A percentile compares a stretch with the other conserved stretches of the same genome.
Evolutionary conservation across 1,284 basidiomycete genomes (phyloP).

Genomic region (Cryptococcus neoformans): DNA sequence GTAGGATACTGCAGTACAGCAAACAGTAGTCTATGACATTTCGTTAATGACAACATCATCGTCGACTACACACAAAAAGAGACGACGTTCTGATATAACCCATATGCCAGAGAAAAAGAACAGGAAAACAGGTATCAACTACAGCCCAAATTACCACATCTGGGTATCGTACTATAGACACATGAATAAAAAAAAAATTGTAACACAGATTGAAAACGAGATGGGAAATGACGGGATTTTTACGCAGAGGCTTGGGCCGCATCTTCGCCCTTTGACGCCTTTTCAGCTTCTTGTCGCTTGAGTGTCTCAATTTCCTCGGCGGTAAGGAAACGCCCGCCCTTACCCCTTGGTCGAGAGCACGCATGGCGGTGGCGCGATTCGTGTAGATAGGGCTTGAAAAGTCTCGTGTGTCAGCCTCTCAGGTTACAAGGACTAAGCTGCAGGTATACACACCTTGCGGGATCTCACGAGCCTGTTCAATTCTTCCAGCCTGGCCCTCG

Average conservation of each 20-base stretch:
- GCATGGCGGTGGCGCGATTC: constrained; percentile 98
- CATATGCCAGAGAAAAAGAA: no score
- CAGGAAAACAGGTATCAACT: no score
- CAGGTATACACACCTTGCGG: constrained; percentile 66
- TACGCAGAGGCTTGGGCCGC: neutral
- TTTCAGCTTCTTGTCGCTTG: constrained; percentile 44
- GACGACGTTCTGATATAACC: no score
- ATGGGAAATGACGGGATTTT: no score
- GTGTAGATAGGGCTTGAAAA: constrained; percentile 82
- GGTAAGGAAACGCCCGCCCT: constrained; percentile 94
- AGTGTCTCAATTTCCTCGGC: constrained; percentile 73
- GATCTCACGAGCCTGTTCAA: constrained; percentile 84
- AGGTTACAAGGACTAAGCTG: neutral
- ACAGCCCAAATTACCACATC: no score
- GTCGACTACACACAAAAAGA: no score
- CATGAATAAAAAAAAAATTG: no score
- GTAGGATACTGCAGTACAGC: no score
- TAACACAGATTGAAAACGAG: no score
- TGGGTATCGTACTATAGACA: no score
- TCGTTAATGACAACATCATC: no score
- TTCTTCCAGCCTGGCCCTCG: constrained; percentile 83
- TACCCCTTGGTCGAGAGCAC: constrained; percentile 91
- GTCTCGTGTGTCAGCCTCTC: neutral
- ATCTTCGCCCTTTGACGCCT: constrained; percentile 4
- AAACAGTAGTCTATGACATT: no score